Percentiles rank a stretch among this genome's conserved stretches.
Conservation (phyloP, 495 filamentous ascomycete genomes). For the Podospora tetraspora region DNA sequence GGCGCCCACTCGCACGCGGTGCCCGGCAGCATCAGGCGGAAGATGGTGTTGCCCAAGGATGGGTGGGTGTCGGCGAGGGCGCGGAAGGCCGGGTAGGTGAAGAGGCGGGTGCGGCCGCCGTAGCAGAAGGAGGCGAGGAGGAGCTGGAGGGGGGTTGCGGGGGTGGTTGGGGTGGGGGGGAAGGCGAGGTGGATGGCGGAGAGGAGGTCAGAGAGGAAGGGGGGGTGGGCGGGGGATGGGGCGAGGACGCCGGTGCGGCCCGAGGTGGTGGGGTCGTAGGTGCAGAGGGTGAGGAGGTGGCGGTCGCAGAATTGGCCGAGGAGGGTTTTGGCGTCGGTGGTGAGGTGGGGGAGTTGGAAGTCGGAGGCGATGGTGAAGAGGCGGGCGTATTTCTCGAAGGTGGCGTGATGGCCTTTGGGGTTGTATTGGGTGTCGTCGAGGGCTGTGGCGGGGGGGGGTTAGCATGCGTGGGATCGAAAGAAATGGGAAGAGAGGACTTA, state of each 20-base stretch:
- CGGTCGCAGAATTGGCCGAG: slow-evolving; percentile 16
- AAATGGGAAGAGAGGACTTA: not conserved
- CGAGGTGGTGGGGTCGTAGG: not conserved
- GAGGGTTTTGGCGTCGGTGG: slow-evolving; percentile 13
- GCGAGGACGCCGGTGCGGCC: slow-evolving; percentile 11
- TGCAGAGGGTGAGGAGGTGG: slow-evolving; percentile 17
- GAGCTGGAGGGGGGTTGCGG: slow-evolving; percentile 4
- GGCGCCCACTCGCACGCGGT: slow-evolving; percentile 8
- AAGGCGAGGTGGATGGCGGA: slow-evolving; percentile 1
- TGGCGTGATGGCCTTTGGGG: not conserved
- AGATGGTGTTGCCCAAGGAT: slow-evolving; percentile 8
- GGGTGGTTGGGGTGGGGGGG: not conserved
- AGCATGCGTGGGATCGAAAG: not conserved
- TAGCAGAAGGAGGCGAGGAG: slow-evolving; percentile 17
- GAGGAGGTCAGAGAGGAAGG: slow-evolving; percentile 11
- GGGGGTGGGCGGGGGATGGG: not conserved
- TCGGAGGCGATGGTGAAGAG: slow-evolving; percentile 17
- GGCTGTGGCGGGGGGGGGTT: not conserved
- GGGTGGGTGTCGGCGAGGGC: not conserved
- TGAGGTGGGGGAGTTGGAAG: slow-evolving; percentile 9
- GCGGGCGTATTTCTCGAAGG: slow-evolving; percentile 8
- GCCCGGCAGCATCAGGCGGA: slow-evolving; percentile 11
- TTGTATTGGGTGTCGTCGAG: slow-evolving; percentile 6
- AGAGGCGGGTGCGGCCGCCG: slow-evolving; percentile 17
- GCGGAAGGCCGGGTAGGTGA: not conserved